Evolutionary conservation across 345 rosid species (phyloP).

Genomic region (Salix udensis): DNA sequence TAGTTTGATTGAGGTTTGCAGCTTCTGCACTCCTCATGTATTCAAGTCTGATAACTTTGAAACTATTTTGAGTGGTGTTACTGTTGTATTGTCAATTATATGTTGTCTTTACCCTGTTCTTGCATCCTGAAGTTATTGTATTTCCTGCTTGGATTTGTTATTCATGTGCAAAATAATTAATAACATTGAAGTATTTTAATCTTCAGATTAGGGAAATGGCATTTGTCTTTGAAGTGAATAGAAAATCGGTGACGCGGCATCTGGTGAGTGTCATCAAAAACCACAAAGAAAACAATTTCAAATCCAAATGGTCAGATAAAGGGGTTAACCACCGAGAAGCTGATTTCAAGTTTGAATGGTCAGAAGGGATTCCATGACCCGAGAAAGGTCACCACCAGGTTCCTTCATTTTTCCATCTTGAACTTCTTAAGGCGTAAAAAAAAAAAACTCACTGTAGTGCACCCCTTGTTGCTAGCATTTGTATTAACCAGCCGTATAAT

Average conservation of each 20-base stretch:
- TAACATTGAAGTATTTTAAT: neutral
- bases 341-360: slow-evolving; percentile 38
- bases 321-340: slow-evolving; percentile 15
- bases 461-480: too few relatives aligned
- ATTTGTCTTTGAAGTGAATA: slow-evolving; percentile 54
- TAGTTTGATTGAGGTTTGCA: slow-evolving; percentile 57
- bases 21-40: neutral
- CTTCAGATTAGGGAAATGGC: slow-evolving; percentile 62
- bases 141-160: too few relatives aligned
- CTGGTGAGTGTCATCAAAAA: slow-evolving; percentile 27
- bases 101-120: neutral
- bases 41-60: neutral
- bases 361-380: slow-evolving; percentile 28
- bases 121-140: too few relatives aligned
- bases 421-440: neutral
- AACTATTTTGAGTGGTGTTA: neutral
- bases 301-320: slow-evolving; percentile 41
- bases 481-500: too few relatives aligned
- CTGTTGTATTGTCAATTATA: neutral
- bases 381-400: slow-evolving; percentile 7
- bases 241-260: slow-evolving; percentile 45
- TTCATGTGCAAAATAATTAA: neutral
- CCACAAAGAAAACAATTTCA: slow-evolving; percentile 19
- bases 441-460: neutral
- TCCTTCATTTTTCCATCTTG: neutral